Percentiles rank a stretch among this genome's conserved stretches.
Evolutionary conservation across 768 basidiomycete genomes (phyloP).

Genomic region (Suillus brevipes): DNA sequence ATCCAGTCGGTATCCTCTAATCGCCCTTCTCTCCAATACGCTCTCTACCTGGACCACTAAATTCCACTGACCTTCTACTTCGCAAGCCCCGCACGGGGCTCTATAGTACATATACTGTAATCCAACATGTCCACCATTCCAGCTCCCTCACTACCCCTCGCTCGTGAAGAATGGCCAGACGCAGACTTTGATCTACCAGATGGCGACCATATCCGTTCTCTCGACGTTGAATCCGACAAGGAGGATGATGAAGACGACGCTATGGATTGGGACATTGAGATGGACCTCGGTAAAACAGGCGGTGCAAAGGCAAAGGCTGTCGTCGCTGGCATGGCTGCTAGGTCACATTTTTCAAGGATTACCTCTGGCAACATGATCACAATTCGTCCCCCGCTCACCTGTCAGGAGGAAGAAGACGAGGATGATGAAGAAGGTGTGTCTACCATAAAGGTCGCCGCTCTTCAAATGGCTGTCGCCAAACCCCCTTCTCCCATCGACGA

Average conservation of each 20-base stretch:
- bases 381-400: conserved; percentile 64
- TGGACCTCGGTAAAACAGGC: conserved; percentile 63
- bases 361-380: conserved; percentile 37
- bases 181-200: conserved; percentile 87
- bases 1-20: conserved; percentile 7
- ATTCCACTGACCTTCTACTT: conserved; percentile 18
- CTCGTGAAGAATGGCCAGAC: conserved; percentile 83
- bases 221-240: conserved; percentile 59
- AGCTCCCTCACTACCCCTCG: conserved; percentile 51
- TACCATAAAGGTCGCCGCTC: conserved; percentile 73
- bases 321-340: conserved; percentile 39
- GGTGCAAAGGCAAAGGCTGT: conserved; percentile 47
- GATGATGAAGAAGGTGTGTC: conserved; percentile 83
- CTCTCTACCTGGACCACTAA: conserved; percentile 13
- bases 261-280: conserved; percentile 82
- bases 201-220: conserved; percentile 62
- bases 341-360: conserved; percentile 40
- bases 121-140: conserved; percentile 57
- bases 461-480: conserved; percentile 41
- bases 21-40: conserved; percentile 4
- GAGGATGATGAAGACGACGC: conserved; percentile 58
- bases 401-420: conserved; percentile 51
- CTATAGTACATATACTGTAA: conserved; percentile 23
- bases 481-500: conserved; percentile 50
- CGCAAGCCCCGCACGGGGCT: conserved; percentile 22